Conservation (phyloP, 1,284 basidiomycete species). For the Austroboletus novae-zelandiae region DNA sequence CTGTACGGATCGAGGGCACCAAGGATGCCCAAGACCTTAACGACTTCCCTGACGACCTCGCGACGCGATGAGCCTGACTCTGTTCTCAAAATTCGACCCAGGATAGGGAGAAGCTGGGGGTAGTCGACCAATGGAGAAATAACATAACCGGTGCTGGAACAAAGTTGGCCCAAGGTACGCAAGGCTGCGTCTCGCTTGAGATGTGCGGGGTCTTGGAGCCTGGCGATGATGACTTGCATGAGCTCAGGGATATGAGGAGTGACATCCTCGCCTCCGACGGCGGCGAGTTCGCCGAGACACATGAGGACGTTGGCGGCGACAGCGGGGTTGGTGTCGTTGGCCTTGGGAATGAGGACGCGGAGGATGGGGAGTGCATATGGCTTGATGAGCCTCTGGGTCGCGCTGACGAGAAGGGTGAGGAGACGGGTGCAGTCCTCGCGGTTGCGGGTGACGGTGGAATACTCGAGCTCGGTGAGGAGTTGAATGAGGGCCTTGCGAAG, state of each 20-base stretch:
- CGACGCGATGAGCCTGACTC: slow-evolving; percentile 83
- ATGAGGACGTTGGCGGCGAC: slow-evolving; percentile 93
- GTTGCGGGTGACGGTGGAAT: slow-evolving; percentile 87
- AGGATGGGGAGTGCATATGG: slow-evolving; percentile 98
- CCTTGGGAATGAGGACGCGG: slow-evolving; percentile 86
- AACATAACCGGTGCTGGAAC: slow-evolving; percentile 94
- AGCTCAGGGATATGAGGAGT: slow-evolving; percentile 81
- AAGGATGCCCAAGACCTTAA: slow-evolving; percentile 94
- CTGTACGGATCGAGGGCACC: slow-evolving; percentile 98
- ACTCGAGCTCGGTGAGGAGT: slow-evolving; percentile 95
- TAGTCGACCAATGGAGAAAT: slow-evolving; percentile 90
- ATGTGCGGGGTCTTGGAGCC: slow-evolving; percentile 83
- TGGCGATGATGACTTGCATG: slow-evolving; percentile 87
- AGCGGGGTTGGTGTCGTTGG: slow-evolving; percentile 80
- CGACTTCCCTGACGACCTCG: slow-evolving; percentile 88
- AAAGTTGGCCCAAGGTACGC: slow-evolving; percentile 92
- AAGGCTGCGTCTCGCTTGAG: slow-evolving; percentile 93
- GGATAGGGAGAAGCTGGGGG: slow-evolving; percentile 84
- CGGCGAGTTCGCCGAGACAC: slow-evolving; percentile 92
- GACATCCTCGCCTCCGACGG: slow-evolving; percentile 93
- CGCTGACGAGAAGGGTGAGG: slow-evolving; percentile 83
- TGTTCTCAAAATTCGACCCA: slow-evolving; percentile 85
- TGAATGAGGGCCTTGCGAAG: slow-evolving; percentile 96
- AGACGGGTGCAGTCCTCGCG: slow-evolving; percentile 93
- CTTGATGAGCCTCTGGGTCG: slow-evolving; percentile 92